Base-by-base conservation (phyloP, 208 protist species). In the Wallacemonas sp. region DNA sequence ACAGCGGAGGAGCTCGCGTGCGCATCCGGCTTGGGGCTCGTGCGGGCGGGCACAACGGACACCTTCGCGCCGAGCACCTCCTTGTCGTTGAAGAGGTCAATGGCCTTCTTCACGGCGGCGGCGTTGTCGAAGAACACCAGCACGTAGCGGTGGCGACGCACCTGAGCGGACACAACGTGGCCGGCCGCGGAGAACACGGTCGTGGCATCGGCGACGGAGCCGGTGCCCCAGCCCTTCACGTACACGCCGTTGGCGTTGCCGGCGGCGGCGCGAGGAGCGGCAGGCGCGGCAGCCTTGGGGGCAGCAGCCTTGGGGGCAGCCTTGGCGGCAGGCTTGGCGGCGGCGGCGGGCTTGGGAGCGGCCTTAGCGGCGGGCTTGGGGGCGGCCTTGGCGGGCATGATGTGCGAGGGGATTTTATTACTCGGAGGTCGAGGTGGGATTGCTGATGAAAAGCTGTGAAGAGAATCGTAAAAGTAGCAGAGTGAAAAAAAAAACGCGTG, bases 61-160 rank as follows among this genome's bases (percentile, higher is more conserved):
- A 93, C 79, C 66, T 73, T 68, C 61, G 55, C 57, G 66, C 87
- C 87, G 45, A 81, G 50, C 57, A 93, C 72, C 71, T 89, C 84
- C 80, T 90, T 93, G 69, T 86, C 82, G 79, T 93, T 87, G 84
- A 93, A 93, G 52, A 89, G 79, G 67, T 93, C 87, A 52, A 93
- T 89, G 31, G 87, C 87, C 82, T 90, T 89, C 81, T 89, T 90
- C 76, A 93, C 87, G 28, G 83, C 83, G n/a, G 87, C 87, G 14
- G 81, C 49, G 72, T 70, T 89, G 52, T 90, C 84, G 70, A 90
- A 93, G 84, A 93, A 93, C 65, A 93, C 70, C 41, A 93, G 62
- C 32, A 81, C 87, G 84, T 90, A 93, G 72, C 78, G 79, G 77
- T 85, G 76, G 70, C 87, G 87, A 68, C 87, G 87, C 33, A 93